Evolutionary conservation across 768 basidiomycete genomes (phyloP).

Genomic region (Boletus subparvulus): DNA sequence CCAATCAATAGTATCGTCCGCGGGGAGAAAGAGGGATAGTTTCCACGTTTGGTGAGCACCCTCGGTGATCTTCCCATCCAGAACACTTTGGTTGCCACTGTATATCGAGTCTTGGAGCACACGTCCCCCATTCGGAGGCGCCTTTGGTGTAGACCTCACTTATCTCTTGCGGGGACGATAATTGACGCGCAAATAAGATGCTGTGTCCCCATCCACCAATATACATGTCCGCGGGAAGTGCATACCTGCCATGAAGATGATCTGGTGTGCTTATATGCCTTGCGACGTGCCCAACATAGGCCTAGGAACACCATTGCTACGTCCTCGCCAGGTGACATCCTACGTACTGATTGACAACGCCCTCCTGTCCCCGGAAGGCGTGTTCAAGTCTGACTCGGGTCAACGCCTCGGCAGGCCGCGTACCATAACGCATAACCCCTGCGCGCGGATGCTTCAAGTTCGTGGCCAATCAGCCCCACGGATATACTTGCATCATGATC

Average conservation of each 20-base stretch:
- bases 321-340: not conserved
- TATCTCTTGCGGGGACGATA: not conserved
- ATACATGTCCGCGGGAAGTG: not conserved
- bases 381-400: not conserved
- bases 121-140: not conserved
- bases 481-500: not conserved
- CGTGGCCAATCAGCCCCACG: not conserved
- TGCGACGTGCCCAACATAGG: not conserved
- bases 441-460: not conserved
- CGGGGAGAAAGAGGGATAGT: not conserved
- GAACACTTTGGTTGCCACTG: not conserved
- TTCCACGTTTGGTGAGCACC: not conserved
- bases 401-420: not conserved
- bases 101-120: not conserved
- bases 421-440: not conserved
- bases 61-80: not conserved
- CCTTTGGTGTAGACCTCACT: not conserved
- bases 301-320: not conserved
- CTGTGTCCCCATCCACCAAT: not conserved
- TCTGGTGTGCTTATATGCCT: not conserved
- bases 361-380: not conserved
- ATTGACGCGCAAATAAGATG: not conserved
- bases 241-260: not conserved
- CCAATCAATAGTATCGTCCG: not conserved
- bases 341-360: not conserved